Evolutionary conservation across 495 filamentous ascomycete genomes (phyloP).

Genomic region (Apodospora peruviana): DNA sequence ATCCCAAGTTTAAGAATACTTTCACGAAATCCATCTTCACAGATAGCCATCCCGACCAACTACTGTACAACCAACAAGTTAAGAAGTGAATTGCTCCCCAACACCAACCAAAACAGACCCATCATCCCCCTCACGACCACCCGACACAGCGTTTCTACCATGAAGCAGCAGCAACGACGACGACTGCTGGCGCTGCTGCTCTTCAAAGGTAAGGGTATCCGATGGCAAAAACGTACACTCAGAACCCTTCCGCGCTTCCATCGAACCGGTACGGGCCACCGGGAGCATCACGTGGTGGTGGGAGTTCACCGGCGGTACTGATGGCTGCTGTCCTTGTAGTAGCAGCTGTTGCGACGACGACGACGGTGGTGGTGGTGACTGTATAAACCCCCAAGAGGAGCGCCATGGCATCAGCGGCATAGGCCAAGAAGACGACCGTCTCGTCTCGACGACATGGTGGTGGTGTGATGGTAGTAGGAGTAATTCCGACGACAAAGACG

Average conservation of each 20-base stretch:
- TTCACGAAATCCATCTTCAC: no score
- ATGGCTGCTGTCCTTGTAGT: neutral
- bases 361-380: neutral
- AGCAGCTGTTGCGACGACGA: neutral
- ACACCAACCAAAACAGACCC: conserved; percentile 6
- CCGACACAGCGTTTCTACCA: neutral
- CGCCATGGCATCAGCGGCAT: neutral
- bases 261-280: neutral
- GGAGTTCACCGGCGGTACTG: neutral
- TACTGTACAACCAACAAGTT: no score
- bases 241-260: conserved; percentile 11
- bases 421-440: neutral
- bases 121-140: neutral
- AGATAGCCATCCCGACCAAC: no score
- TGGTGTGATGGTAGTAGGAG: neutral
- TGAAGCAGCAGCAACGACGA: neutral
- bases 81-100: conserved; percentile 12
- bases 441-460: no score
- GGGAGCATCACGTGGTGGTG: neutral
- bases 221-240: neutral
- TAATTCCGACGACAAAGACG: neutral
- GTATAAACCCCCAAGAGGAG: neutral
- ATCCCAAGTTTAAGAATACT: no score
- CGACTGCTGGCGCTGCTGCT: neutral
- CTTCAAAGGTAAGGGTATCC: neutral